phyloP scores from a whole-genome alignment of 192 early-diverging fungal genomes.

The Umbelopsis vinacea region DNA sequence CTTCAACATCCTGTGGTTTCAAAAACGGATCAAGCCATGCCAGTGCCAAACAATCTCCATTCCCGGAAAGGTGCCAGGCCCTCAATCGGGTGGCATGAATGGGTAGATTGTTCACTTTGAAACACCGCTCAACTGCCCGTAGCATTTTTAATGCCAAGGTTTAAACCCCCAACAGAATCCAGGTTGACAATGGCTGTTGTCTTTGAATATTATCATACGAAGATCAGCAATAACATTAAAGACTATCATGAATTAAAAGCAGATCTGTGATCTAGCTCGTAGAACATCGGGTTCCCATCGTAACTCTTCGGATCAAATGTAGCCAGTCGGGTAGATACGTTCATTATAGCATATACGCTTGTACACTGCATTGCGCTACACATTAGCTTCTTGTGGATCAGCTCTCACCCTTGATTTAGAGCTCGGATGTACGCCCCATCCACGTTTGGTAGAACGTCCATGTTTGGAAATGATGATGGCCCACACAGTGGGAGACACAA shows the following conservation, averaged over 20 bases:
- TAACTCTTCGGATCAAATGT: not conserved
- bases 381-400: too few relatives aligned
- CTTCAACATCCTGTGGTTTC: not conserved
- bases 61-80: slow-evolving; percentile 17
- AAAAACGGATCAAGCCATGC: not conserved
- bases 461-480: not conserved
- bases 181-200: too few relatives aligned
- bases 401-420: too few relatives aligned
- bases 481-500: not conserved
- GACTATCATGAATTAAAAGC: too few relatives aligned
- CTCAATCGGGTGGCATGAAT: slow-evolving; percentile 3
- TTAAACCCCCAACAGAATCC: too few relatives aligned
- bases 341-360: not conserved
- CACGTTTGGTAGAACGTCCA: not conserved
- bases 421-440: not conserved
- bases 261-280: too few relatives aligned
- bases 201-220: too few relatives aligned
- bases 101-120: not conserved
- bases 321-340: slow-evolving; percentile 5
- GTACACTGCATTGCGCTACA: too few relatives aligned
- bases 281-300: slow-evolving; percentile 1
- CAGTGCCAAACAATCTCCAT: slow-evolving; percentile 7
- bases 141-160: too few relatives aligned
- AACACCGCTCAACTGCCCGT: not conserved
- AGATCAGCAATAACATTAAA: too few relatives aligned